Conservation (phyloP, 306 rosid species). For the Sicyos baderoa region DNA sequence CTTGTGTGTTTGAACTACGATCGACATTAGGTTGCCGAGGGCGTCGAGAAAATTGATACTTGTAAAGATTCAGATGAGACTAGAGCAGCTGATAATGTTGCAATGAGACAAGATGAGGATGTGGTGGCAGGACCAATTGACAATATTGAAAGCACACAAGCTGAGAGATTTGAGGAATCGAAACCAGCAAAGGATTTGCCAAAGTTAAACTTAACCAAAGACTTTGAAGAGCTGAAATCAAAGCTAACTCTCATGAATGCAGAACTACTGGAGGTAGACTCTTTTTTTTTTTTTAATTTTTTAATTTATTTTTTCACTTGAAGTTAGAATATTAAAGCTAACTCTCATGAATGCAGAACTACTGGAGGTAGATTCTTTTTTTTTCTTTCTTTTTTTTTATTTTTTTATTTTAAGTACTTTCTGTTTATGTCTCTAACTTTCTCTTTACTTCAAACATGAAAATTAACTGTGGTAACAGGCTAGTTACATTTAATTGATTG, state of each 20-base stretch:
- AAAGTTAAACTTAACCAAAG: conserved; percentile 33
- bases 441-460: background rate
- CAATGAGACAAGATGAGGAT: conserved; percentile 22
- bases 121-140: conserved; percentile 13
- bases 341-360: conserved; percentile 48
- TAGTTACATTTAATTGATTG: background rate
- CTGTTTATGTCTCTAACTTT: background rate
- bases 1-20: conserved; percentile 1
- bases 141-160: background rate
- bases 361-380: conserved; percentile 55
- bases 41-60: conserved; percentile 42
- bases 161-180: conserved; percentile 31
- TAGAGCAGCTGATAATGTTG: conserved; percentile 24
- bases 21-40: conserved; percentile 34
- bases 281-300: conserved; percentile 10
- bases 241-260: conserved; percentile 45
- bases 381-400: too few relatives aligned
- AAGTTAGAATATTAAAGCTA: conserved; percentile 31
- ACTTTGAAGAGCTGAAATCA: conserved; percentile 51
- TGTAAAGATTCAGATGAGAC: conserved; percentile 32
- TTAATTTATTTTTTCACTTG: too few relatives aligned
- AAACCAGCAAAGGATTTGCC: conserved; percentile 30
- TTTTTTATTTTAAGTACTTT: background rate
- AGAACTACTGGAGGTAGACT: conserved; percentile 73
- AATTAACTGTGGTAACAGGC: too few relatives aligned